Evolutionary conservation across 2,329 filamentous ascomycete species (phyloP), one percentile per base, ranked within the genome.

Genomic region (Paecilomyces niveus): DNA sequence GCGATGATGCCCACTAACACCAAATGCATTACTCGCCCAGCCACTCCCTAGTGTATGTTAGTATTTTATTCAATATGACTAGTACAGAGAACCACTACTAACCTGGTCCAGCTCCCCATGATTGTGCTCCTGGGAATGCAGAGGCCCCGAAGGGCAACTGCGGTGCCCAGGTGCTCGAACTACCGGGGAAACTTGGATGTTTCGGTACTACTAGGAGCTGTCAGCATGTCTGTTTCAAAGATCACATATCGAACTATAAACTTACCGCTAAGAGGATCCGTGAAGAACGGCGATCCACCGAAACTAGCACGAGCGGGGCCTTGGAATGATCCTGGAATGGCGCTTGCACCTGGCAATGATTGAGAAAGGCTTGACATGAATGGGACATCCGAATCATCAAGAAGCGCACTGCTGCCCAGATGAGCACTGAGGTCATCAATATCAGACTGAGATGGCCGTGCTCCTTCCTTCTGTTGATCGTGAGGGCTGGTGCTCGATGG

Each of bases 351-450:
- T 58, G 79, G 76, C 51, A 80, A 74, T 50, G 74, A 72, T 49
- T 79, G 73, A 52, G 72, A 73, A 24, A 75, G 59, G 59, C 73
- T 68, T 64, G 77, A 62, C 74, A 83, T 70, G 79, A 88, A 75
- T 80, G 90, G 67, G 73, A 86, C 77, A 68, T 95, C 92, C 61
- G 88, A 88, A 53, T 88, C 85, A 62, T 87, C 85, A 50, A 97
- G 80, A 11, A 99, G 80, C 11, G 92, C 94, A 66, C 91, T 92
- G 73, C 93, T 97, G 11, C 94, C 94, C 26, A 99, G 81, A 66
- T 94, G 92, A 61, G 88, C 84, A 62, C 86, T 88, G 57, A 89
- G 77, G 54, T 90, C 85, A 57, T 93, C 90, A 21, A 91, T 78
- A 58, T 88, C 86, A 29, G 78, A 76, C 26, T 81, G 80, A 1